Percentiles rank a stretch among this genome's conserved stretches.
Conservation (phyloP, 2,329 filamentous ascomycete genomes). For the Pseudogymnoascus sp. region DNA sequence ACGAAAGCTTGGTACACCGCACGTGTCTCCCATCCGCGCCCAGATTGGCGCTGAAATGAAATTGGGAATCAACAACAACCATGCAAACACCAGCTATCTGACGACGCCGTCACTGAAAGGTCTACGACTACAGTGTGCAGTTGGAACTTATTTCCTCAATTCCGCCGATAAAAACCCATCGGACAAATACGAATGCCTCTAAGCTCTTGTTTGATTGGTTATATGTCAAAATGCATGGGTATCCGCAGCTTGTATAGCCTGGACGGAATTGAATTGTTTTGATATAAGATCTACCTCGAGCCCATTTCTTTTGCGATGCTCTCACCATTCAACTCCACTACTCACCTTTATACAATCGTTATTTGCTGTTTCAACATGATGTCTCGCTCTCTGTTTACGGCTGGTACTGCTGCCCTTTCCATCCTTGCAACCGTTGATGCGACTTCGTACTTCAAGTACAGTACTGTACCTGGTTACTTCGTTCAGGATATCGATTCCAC, state of each 20-base stretch:
- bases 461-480: conserved; percentile 55
- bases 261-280: not conserved
- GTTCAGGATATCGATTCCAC: conserved; percentile 55
- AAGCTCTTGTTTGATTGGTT: not conserved
- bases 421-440: not conserved
- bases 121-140: not conserved
- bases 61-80: not conserved
- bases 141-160: not conserved
- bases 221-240: not conserved
- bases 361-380: conserved; percentile 2
- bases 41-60: conserved; percentile 2
- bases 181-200: not conserved
- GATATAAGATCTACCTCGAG: conserved; percentile 1
- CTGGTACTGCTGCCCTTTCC: not conserved
- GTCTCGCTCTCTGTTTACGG: not conserved
- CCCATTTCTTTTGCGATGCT: not conserved
- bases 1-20: not conserved
- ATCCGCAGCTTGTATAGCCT: not conserved
- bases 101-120: not conserved
- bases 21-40: not conserved
- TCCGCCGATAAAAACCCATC: not conserved
- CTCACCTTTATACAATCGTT: conserved; percentile 6
- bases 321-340: not conserved
- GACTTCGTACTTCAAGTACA: conserved; percentile 46
- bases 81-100: not conserved